Percentiles rank a stretch among this genome's conserved stretches.
Evolutionary conservation across 352 stramenopile species (phyloP).

Genomic region (Thraustochytrium striatum): DNA sequence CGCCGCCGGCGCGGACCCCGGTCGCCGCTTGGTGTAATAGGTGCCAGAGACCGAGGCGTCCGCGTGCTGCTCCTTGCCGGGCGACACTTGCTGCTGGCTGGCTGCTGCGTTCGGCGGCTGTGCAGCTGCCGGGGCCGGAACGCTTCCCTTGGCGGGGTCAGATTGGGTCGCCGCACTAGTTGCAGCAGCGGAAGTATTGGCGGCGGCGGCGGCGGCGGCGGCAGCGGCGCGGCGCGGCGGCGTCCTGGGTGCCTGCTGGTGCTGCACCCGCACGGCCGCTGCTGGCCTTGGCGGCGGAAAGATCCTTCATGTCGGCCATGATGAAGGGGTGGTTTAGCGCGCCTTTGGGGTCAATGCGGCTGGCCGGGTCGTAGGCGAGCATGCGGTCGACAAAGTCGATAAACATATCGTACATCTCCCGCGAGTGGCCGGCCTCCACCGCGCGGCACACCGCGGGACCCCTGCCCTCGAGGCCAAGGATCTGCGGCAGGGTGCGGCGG

Average conservation of each 20-base stretch:
- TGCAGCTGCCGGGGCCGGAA: background rate
- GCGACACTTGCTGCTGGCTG: background rate
- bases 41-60: background rate
- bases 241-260: background rate
- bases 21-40: slow-evolving; percentile 3
- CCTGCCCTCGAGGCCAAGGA: slow-evolving; percentile 61
- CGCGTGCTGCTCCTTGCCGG: background rate
- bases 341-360: slow-evolving; percentile 81
- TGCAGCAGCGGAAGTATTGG: background rate
- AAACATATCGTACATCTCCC: slow-evolving; percentile 82
- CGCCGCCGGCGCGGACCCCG: background rate
- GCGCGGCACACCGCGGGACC: slow-evolving; percentile 57
- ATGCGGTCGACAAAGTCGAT: slow-evolving; percentile 88
- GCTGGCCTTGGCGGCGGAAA: background rate
- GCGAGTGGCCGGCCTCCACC: slow-evolving; percentile 66
- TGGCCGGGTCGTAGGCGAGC: slow-evolving; percentile 84
- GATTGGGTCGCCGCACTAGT: background rate
- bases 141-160: background rate
- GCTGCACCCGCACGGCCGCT: background rate
- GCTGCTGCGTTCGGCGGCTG: background rate
- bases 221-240: too few relatives aligned
- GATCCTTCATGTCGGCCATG: slow-evolving; percentile 30
- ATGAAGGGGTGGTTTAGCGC: slow-evolving; percentile 90
- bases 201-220: too few relatives aligned
- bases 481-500: slow-evolving; percentile 53